Percentiles rank a stretch among this genome's conserved stretches.
These are phyloP conservation scores for Anaeromyces robustus DNA, from an alignment of 192 early-diverging fungal species.

Conservation along the genomic window DNA sequence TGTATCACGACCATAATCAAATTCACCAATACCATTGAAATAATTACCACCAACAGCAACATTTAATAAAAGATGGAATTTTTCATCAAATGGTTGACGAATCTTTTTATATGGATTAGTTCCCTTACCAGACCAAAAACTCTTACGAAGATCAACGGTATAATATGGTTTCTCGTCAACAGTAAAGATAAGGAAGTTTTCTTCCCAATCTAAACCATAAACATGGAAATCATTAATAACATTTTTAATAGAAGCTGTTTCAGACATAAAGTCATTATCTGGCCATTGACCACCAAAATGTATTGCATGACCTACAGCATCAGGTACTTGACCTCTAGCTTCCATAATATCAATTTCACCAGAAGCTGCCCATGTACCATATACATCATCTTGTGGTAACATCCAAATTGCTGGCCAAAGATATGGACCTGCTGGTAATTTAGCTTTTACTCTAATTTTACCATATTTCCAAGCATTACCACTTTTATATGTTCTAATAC, in stretches of 20 bases:
- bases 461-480: neutral
- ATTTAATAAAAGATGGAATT: neutral
- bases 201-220: neutral
- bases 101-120: neutral
- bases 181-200: neutral
- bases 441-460: neutral
- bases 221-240: neutral
- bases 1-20: neutral
- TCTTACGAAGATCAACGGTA: neutral
- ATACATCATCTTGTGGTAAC: neutral
- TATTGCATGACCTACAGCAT: neutral
- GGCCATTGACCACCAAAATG: neutral
- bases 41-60: neutral
- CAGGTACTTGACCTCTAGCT: neutral
- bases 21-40: neutral
- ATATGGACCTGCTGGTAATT: neutral
- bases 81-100: neutral
- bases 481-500: neutral
- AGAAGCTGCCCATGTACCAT: too few relatives aligned
- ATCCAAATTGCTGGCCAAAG: slow-evolving; percentile 1
- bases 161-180: neutral
- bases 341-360: slow-evolving; percentile 1
- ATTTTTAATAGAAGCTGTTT: neutral
- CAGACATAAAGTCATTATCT: neutral
- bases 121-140: neutral